A percentile compares a stretch with the other conserved stretches of the same genome.
Evolutionary conservation across 2,329 filamentous ascomycete species (phyloP).

Genomic region (Corynespora cassiicola): DNA sequence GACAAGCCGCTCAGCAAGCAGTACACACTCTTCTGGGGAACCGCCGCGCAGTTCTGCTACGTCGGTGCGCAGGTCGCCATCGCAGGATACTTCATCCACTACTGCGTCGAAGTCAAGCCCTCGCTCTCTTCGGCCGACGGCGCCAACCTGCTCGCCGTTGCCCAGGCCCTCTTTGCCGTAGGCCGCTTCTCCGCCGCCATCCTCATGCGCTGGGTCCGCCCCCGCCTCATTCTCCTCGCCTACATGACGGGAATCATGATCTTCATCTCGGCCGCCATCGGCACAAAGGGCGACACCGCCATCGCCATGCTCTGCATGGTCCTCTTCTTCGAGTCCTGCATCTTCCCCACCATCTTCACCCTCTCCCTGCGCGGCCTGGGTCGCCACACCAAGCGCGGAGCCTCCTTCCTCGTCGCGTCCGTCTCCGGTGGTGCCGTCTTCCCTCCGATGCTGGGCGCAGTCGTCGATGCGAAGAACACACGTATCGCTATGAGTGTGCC

Average conservation of each 20-base stretch:
- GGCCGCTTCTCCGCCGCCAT: slow-evolving; percentile 24
- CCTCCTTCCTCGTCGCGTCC: slow-evolving; percentile 29
- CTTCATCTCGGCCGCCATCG: slow-evolving; percentile 17
- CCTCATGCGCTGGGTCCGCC: slow-evolving; percentile 45
- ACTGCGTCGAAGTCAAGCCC: slow-evolving; percentile 17
- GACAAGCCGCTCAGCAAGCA: slow-evolving; percentile 59
- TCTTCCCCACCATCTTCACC: slow-evolving; percentile 40
- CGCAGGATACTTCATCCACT: slow-evolving; percentile 46
- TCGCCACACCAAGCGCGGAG: slow-evolving; percentile 34
- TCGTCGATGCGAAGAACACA: slow-evolving; percentile 28
- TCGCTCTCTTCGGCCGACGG: slow-evolving; percentile 1
- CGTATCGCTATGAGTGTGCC: slow-evolving; percentile 35
- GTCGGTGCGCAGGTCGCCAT: slow-evolving; percentile 70
- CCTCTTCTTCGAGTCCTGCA: slow-evolving; percentile 30
- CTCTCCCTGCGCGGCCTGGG: slow-evolving; percentile 32
- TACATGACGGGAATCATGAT: slow-evolving; percentile 20
- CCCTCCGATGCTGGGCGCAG: slow-evolving; percentile 33
- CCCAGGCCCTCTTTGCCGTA: slow-evolving; percentile 20
- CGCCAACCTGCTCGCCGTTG: slow-evolving; percentile 23
- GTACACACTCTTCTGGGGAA: slow-evolving; percentile 75
- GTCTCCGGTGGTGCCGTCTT: slow-evolving; percentile 33
- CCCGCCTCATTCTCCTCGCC: slow-evolving; percentile 45
- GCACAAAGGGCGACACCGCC: slow-evolving; percentile 11
- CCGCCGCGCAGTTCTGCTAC: slow-evolving; percentile 77
- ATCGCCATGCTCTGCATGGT: slow-evolving; percentile 18